These are phyloP conservation scores for Xerocomus nothofagi DNA, from an alignment of 1,284 basidiomycete genomes.

Conservation along the genomic window DNA sequence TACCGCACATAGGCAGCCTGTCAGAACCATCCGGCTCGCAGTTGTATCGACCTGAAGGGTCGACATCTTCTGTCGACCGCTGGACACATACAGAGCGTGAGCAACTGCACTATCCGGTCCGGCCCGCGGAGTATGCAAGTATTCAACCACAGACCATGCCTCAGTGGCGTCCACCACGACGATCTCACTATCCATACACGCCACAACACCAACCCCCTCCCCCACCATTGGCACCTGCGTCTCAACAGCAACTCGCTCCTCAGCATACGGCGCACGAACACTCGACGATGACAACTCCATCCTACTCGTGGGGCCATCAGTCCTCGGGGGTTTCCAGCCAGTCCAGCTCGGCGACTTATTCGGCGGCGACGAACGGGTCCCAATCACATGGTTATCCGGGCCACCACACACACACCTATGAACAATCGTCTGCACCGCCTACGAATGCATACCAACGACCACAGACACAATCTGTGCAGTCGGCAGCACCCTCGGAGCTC, in stretches of 20 bases:
- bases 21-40: slow-evolving; percentile 13
- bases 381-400: slow-evolving; percentile 7
- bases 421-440: slow-evolving; percentile 4
- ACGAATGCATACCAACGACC: slow-evolving; percentile 7
- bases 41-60: slow-evolving; percentile 24
- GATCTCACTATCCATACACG: slow-evolving; percentile 31
- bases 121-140: slow-evolving; percentile 11
- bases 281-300: slow-evolving; percentile 5
- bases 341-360: slow-evolving; percentile 11
- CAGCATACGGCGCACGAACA: slow-evolving; percentile 15
- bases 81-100: slow-evolving; percentile 25
- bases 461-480: background rate
- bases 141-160: slow-evolving; percentile 18
- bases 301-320: slow-evolving; percentile 20
- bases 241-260: slow-evolving; percentile 11
- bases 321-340: slow-evolving; percentile 6
- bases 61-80: slow-evolving; percentile 12
- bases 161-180: slow-evolving; percentile 33
- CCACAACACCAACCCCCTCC: slow-evolving; percentile 20
- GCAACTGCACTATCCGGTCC: slow-evolving; percentile 6
- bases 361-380: slow-evolving; percentile 4
- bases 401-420: slow-evolving; percentile 21
- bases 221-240: slow-evolving; percentile 7
- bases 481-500: slow-evolving; percentile 40
- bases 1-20: background rate